These are phyloP conservation scores for Metschnikowia baotianmanensis DNA, from an alignment of 805 yeast species.

Conservation along the genomic window DNA sequence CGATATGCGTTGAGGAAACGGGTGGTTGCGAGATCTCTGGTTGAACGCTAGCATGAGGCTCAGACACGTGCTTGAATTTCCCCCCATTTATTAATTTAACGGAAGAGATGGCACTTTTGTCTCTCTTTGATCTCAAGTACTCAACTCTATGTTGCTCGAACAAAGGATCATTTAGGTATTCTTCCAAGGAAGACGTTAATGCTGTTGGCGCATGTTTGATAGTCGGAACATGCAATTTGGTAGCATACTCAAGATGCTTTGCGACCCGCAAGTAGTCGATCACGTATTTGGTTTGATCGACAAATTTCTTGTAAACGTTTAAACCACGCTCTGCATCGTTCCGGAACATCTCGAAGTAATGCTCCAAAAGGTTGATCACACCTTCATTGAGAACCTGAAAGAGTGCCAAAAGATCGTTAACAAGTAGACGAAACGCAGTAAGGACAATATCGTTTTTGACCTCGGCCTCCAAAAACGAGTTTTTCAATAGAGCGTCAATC, in stretches of 20 bases:
- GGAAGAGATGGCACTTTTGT: constrained; percentile 21
- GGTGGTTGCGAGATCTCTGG: too few species aligned
- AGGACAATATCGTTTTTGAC: constrained; percentile 80
- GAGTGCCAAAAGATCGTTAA: constrained; percentile 81
- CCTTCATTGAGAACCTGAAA: constrained; percentile 95
- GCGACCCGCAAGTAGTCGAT: constrained; percentile 87
- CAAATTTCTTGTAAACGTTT: constrained; percentile 79
- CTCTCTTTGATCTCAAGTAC: constrained; percentile 65
- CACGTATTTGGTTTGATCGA: constrained; percentile 80
- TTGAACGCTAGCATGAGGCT: too few species aligned
- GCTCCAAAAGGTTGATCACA: constrained; percentile 88
- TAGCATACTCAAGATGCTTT: constrained; percentile 79
- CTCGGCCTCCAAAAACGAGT: constrained; percentile 76
- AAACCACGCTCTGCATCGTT: constrained; percentile 85
- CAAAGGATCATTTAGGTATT: constrained; percentile 81
- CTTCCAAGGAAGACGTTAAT: constrained; percentile 79
- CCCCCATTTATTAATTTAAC: background rate
- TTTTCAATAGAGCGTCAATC: constrained; percentile 69
- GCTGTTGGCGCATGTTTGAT: constrained; percentile 97
- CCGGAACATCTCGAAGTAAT: constrained; percentile 89
- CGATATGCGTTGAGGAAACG: background rate
- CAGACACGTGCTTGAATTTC: background rate
- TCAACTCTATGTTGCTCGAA: constrained; percentile 79
- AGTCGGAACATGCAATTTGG: constrained; percentile 90
- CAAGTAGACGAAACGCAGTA: constrained; percentile 82